Evolutionary conservation across 192 early-diverging fungal species (phyloP).

Genomic region (Entrophospora sp.): DNA sequence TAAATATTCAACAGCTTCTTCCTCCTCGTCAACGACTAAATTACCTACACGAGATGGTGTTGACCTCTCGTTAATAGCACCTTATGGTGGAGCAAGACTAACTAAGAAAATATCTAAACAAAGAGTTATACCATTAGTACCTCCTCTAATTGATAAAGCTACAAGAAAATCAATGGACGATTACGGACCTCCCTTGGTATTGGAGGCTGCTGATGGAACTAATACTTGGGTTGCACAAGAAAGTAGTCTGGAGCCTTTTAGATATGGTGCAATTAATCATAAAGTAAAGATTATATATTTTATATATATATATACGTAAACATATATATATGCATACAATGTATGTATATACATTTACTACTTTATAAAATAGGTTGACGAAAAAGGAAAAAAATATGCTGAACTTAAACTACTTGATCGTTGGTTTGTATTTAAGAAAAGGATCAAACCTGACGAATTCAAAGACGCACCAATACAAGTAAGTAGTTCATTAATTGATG

Average conservation of each 20-base stretch:
- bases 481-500: constrained; percentile 20
- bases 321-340: background rate
- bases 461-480: constrained; percentile 70
- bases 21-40: background rate
- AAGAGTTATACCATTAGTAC: constrained; percentile 72
- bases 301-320: background rate
- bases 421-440: constrained; percentile 71
- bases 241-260: constrained; percentile 60
- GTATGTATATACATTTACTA: background rate
- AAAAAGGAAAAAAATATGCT: no score
- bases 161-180: constrained; percentile 60
- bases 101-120: constrained; percentile 73
- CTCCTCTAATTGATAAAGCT: background rate
- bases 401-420: constrained; percentile 62
- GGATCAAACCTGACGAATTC: constrained; percentile 53
- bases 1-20: no score
- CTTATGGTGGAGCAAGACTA: constrained; percentile 60
- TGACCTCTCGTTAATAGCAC: constrained; percentile 61
- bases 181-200: constrained; percentile 66
- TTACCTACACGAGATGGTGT: constrained; percentile 29
- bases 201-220: constrained; percentile 64
- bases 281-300: constrained; percentile 44
- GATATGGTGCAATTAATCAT: constrained; percentile 66
- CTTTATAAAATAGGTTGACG: background rate
- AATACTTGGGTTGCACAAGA: constrained; percentile 58